Percentiles rank a stretch among this genome's conserved stretches.
These are phyloP conservation scores for Aspergillus piperis DNA, from an alignment of 2,329 filamentous ascomycete genomes.

Conservation along the genomic window DNA sequence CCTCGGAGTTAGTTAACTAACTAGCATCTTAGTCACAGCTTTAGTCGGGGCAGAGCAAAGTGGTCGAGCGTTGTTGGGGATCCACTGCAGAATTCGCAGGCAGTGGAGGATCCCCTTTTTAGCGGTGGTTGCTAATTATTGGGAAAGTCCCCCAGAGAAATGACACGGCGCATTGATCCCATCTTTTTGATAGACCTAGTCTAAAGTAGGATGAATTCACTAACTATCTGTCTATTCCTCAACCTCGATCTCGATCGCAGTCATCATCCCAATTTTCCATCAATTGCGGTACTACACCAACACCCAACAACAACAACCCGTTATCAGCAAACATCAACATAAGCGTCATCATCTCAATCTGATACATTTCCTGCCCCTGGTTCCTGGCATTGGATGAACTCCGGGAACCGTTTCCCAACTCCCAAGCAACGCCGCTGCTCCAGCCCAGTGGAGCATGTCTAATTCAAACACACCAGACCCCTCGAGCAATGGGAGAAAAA, in stretches of 20 bases:
- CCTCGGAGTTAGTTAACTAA: no score
- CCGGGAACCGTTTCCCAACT: conserved; percentile 12
- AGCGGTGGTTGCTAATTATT: conserved; percentile 1
- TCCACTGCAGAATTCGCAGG: neutral
- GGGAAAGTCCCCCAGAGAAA: neutral
- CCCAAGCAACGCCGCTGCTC: conserved; percentile 27
- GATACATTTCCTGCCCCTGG: neutral
- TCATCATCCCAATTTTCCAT: no score
- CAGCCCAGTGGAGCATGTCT: conserved; percentile 30
- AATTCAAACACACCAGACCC: conserved; percentile 37
- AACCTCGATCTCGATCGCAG: neutral
- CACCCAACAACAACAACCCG: neutral
- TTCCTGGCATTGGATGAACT: neutral
- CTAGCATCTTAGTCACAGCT: no score
- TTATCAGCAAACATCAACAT: neutral
- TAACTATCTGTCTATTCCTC: no score
- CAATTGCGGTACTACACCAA: neutral
- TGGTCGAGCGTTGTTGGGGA: neutral
- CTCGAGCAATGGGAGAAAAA: neutral
- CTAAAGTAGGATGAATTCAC: no score
- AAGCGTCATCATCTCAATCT: neutral
- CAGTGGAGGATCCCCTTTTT: neutral
- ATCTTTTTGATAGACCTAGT: neutral
- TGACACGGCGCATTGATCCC: conserved; percentile 7
- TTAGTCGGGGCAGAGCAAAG: no score